These are phyloP conservation scores for Pseudogymnoascus sp. DNA, from an alignment of 2,329 filamentous ascomycete genomes.

Conservation along the genomic window DNA sequence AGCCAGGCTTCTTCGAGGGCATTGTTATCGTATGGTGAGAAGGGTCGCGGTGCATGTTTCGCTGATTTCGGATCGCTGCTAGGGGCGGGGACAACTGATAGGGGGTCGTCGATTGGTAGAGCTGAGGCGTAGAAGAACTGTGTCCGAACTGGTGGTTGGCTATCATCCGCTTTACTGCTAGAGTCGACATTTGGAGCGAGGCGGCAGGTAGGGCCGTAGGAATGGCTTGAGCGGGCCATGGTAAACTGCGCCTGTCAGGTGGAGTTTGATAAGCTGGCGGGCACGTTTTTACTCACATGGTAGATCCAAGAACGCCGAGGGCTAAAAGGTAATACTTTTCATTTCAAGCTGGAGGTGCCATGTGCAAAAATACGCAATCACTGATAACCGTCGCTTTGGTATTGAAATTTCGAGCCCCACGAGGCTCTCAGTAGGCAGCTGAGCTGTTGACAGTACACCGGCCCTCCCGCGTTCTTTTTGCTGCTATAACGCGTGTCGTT, in stretches of 20 bases:
- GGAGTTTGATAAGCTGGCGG: background rate
- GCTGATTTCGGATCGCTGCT: slow-evolving; percentile 41
- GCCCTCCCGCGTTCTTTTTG: background rate
- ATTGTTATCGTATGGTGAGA: slow-evolving; percentile 69
- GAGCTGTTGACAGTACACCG: background rate
- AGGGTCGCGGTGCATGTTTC: slow-evolving; percentile 63
- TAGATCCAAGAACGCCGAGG: background rate
- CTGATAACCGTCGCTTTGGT: background rate
- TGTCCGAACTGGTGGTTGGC: slow-evolving; percentile 51
- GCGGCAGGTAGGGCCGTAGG: slow-evolving; percentile 25
- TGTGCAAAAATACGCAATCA: background rate
- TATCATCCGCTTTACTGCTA: slow-evolving; percentile 25
- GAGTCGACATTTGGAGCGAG: slow-evolving; percentile 18
- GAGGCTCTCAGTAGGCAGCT: slow-evolving; percentile 1
- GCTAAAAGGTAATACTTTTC: background rate
- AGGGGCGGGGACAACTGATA: slow-evolving; percentile 55
- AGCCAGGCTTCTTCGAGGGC: slow-evolving; percentile 73
- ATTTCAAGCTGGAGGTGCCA: slow-evolving; percentile 9
- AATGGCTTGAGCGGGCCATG: slow-evolving; percentile 25
- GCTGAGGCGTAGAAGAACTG: slow-evolving; percentile 83
- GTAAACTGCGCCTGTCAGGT: slow-evolving; percentile 11
- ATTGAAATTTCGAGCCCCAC: background rate
- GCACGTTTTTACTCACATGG: background rate
- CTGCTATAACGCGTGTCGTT: background rate
- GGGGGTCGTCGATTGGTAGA: slow-evolving; percentile 77